Evolutionary conservation across 139 green algal species (phyloP), one percentile per base, ranked within the genome.

Genomic region (Gonium pectorale): DNA sequence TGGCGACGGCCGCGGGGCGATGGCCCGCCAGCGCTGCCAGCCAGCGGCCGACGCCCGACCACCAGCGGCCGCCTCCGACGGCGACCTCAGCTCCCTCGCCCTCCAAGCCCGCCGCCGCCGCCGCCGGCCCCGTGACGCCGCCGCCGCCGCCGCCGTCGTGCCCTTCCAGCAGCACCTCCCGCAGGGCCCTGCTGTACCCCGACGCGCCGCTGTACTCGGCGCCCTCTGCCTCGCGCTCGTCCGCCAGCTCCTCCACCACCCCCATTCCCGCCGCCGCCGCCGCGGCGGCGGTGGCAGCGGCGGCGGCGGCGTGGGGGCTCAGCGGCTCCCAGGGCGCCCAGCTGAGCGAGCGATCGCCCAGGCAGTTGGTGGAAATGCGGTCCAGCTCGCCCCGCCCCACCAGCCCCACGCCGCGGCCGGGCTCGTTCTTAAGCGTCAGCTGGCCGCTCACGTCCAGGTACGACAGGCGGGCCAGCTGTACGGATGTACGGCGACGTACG

Each of bases 241-340:
- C 74, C 15, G 2, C 54, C 54, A 59, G 38, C 22, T n/a, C 26
- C 31, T 68, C 43, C 68, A 15, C 43, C 68, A 40, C 19, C 26
- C 0, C 54, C 26, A 29, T 31, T 51, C 8, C 73, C 72, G 72
- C 35, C 52, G 15, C 72, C 52, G 52, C 37, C 49, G 13, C 7
- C 27, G 19, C 33, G 33, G 35, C 21, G 35, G 31, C 29, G 4
- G 51, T 15, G 51, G 51, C 51, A 22, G 51, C 51, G 51, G 51
- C 51, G 51, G 51, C 51, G 5, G 51, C n/a, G n/a, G n/a, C n/a
- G n/a, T n/a, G n/a, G n/a, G n/a, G n/a, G n/a, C n/a, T n/a, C n/a
- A n/a, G n/a, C n/a, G n/a, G n/a, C n/a, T 79, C 46, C 49, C 49
- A 79, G 13, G 71, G 71, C 24, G 46, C n/a, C 71, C 71, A 79